phyloP scores from a whole-genome alignment of 2,329 filamentous ascomycete species.

The Pseudocercospora ulei region DNA sequence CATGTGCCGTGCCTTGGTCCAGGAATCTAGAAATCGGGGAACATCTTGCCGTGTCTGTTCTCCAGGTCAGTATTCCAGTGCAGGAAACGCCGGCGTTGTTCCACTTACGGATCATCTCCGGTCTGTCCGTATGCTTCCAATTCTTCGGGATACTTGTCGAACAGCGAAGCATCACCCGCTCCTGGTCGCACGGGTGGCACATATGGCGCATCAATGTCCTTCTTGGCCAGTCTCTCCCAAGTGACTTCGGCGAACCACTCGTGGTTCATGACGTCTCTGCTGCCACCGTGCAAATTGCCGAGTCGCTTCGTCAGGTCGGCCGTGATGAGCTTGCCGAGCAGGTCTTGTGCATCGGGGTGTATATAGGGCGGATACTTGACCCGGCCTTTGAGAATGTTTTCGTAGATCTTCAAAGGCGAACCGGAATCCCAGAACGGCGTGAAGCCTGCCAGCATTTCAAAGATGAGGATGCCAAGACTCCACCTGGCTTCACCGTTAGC shows the following conservation, averaged over 20 bases:
- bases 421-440: slow-evolving; percentile 98
- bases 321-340: slow-evolving; percentile 87
- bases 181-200: slow-evolving; percentile 91
- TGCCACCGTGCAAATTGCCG: slow-evolving; percentile 84
- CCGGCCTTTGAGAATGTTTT: slow-evolving; percentile 91
- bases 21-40: slow-evolving; percentile 56
- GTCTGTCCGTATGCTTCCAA: slow-evolving; percentile 76
- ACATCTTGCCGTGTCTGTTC: slow-evolving; percentile 61
- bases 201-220: slow-evolving; percentile 97
- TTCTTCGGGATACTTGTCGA: slow-evolving; percentile 96
- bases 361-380: slow-evolving; percentile 97
- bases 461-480: slow-evolving; percentile 96
- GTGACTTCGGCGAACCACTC: slow-evolving; percentile 96
- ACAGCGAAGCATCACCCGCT: slow-evolving; percentile 89
- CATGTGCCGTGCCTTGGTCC: background rate
- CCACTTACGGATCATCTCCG: slow-evolving; percentile 75
- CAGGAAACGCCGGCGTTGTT: background rate
- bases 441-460: slow-evolving; percentile 98
- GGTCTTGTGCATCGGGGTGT: slow-evolving; percentile 83
- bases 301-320: slow-evolving; percentile 87
- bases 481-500: slow-evolving; percentile 54
- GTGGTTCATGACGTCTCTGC: slow-evolving; percentile 88
- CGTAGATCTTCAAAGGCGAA: slow-evolving; percentile 97
- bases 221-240: slow-evolving; percentile 86
- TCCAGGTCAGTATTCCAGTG: slow-evolving; percentile 16